Percentiles rank a stretch among this genome's conserved stretches.
These are phyloP conservation scores for Aspergillus affinis DNA, from an alignment of 495 filamentous ascomycete genomes.

Conservation along the genomic window DNA sequence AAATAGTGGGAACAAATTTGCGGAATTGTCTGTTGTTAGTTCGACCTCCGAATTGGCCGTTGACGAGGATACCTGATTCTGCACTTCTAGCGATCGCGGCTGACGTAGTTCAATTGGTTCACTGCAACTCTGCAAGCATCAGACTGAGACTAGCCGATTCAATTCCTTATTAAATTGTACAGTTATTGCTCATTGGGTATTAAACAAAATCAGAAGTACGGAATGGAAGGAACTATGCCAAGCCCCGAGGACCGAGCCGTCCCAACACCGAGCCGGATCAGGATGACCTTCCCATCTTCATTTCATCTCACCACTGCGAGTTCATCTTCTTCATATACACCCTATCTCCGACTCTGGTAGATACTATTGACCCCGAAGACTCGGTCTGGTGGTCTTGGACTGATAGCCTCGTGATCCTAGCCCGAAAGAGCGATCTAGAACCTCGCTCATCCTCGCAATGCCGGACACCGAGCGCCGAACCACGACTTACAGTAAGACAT, in stretches of 20 bases:
- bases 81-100: not conserved
- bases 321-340: not conserved
- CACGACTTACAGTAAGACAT: constrained; percentile 6
- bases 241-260: constrained; percentile 4
- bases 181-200: no score
- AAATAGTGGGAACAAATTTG: no score
- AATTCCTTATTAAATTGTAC: no score
- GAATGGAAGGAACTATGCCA: not conserved
- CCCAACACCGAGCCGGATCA: not conserved
- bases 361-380: not conserved
- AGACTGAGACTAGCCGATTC: no score
- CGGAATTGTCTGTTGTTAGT: no score
- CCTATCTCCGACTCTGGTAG: not conserved
- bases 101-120: no score
- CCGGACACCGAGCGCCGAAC: not conserved
- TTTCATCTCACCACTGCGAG: not conserved
- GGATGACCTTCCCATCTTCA: not conserved
- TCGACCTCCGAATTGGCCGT: no score
- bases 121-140: no score
- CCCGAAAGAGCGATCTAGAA: not conserved
- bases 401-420: not conserved
- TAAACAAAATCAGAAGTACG: no score
- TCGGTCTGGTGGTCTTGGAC: not conserved
- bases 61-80: not conserved
- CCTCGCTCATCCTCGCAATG: not conserved